Evolutionary conservation across 2,329 filamentous ascomycete genomes (phyloP), one percentile per base, ranked within the genome.

Genomic region (Graphiopsis chlorocephala): DNA sequence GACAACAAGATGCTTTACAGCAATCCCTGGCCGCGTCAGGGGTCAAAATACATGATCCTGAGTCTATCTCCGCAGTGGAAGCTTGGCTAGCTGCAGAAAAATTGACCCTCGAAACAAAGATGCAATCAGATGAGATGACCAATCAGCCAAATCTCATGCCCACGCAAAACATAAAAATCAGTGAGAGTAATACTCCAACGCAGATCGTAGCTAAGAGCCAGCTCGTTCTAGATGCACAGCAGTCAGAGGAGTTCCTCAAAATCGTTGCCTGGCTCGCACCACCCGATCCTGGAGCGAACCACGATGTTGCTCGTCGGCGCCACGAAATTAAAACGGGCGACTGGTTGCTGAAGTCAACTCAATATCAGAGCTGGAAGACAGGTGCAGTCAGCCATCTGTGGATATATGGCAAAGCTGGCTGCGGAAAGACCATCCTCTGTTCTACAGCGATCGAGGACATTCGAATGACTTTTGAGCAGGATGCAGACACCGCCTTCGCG

Each of bases 351-450:
- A 33, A 65, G 31, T 65, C 42, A 20, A 23, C 26, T 35, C 42
- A 47, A 17, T 72, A 71, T 55, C 56, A 62, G 57, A 58, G 47
- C 15, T 72, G 68, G 68, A 68, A 68, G 48, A 28, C n/a, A 20
- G 62, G 59, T 53, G 33, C 64, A 17, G 61, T 58, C 47, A 63
- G 58, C 25, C 61, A 68, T 47, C 50, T 71, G 25, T 72, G 71
- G 70, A 20, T 72, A 14, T 62, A 68, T 31, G 71, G 71, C 48
- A 69, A 64, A 33, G 55, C 70, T 53, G 70, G 70, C 17, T 69
- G 68, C 61, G 67, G 70, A 1, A 72, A 72, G 62, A 72, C 69
- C 2, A 58, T 72, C 1, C 66, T 72, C 31, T 65, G 63, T 63
- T 72, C 70, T 4, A 66, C 64, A 29, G 68, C 65, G 5, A 63